Percentiles rank a stretch among this genome's conserved stretches.
These are phyloP conservation scores for Limnanthes douglasii DNA, from an alignment of 345 rosid species.

Conservation along the genomic window DNA sequence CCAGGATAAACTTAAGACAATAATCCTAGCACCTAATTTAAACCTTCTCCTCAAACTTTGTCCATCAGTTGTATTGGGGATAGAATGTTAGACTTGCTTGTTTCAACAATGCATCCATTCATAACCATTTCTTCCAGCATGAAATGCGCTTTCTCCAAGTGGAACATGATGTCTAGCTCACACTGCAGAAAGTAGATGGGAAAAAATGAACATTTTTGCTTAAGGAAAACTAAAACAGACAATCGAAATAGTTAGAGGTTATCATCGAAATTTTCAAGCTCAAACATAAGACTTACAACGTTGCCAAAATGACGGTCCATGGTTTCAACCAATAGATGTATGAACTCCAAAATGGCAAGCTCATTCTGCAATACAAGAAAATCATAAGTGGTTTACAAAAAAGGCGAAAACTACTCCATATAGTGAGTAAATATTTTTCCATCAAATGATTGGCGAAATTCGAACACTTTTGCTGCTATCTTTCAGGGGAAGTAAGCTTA, in stretches of 20 bases:
- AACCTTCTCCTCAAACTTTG: too few relatives aligned
- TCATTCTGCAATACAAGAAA: constrained; percentile 36
- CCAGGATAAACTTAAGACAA: too few relatives aligned
- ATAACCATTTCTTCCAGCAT: constrained; percentile 98
- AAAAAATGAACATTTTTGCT: neutral
- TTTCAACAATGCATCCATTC: constrained; percentile 91
- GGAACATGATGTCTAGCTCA: constrained; percentile 97
- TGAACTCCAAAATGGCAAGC: constrained; percentile 89
- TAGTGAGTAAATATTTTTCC: too few relatives aligned
- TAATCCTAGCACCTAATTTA: too few relatives aligned
- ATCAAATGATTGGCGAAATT: too few relatives aligned
- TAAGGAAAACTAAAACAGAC: neutral
- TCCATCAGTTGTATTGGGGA: constrained; percentile 83
- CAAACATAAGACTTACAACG: constrained; percentile 44
- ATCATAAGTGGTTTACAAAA: neutral
- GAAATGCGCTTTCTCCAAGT: constrained; percentile 97
- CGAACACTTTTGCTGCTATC: too few relatives aligned
- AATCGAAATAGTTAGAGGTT: neutral
- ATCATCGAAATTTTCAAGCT: neutral
- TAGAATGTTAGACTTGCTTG: constrained; percentile 77
- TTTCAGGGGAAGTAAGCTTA: too few relatives aligned
- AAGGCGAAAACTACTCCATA: too few relatives aligned
- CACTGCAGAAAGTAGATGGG: constrained; percentile 25
- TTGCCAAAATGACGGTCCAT: constrained; percentile 98
- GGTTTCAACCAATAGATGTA: constrained; percentile 91